Base-by-base conservation (phyloP, 2,329 filamentous ascomycete species). In the Pseudohalonectria lignicola region DNA sequence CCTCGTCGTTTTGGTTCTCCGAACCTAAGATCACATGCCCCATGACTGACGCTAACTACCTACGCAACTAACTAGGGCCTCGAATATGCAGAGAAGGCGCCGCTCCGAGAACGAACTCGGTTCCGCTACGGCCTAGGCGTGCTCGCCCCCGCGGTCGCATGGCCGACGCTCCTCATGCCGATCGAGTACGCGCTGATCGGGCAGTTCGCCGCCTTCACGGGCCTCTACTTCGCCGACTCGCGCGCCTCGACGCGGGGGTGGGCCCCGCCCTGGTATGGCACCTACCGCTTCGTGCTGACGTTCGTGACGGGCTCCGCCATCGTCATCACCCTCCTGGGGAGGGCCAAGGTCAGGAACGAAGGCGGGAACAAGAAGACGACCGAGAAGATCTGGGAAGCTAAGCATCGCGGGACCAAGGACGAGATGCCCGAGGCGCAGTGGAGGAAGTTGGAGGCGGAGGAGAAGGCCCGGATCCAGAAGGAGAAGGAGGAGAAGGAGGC, bases 231-330 rank as follows among this genome's bases (percentile, higher is more conserved):
- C 56, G 79, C 79, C 42, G 88, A 95, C 54, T 69, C 82, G 7
- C 73, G 79, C 20, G 86, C 86, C 12, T 73, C 81, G 8, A 70
- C 72, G 37, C 67, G 69, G 30, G 88, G 87, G 47, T 92, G 84
- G 80, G 79, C 82, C 3, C 88, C 88, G 18, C 55, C 68, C 28
- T 95, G 88, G 88, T 95, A 94, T 57, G 73, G 70, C 42, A 83
- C 79, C 36, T 95, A 95, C 66, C 85, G 90, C 25, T 95, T 94
- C 60, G 80, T 94, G 8, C 69, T 95, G 49, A 95, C 90, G 2
- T 90, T 88, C 56, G 73, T 95, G 43, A 88, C 94, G 20, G 88
- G 90, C 29, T 67, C 76, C 31, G 80, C 82, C 45, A 90, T 95
- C 48, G 77, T 92, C 31, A 64, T 86, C 48, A 90, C 76, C 45